Evolutionary conservation across 495 filamentous ascomycete species (phyloP).

Genomic region (Aspergillus saccharolyticus): DNA sequence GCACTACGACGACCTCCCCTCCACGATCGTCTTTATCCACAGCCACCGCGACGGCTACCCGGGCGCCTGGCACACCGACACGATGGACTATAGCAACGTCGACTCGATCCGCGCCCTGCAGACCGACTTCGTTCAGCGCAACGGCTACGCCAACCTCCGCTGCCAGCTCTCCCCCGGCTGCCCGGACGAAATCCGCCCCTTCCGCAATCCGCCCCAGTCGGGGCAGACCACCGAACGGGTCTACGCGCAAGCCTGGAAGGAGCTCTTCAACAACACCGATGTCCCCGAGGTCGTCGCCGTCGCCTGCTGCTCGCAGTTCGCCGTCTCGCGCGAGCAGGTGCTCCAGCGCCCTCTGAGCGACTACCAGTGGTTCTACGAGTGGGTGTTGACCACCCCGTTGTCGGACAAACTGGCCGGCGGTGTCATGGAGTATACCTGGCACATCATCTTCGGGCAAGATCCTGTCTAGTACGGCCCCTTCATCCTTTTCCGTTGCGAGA

Average conservation of each 20-base stretch:
- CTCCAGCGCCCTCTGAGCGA: slow-evolving; percentile 42
- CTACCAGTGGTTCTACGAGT: slow-evolving; percentile 54
- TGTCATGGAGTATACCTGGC: slow-evolving; percentile 52
- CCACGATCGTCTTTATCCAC: slow-evolving; percentile 41
- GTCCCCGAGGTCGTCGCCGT: slow-evolving; percentile 46
- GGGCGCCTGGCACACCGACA: slow-evolving; percentile 45
- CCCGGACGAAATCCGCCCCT: slow-evolving; percentile 38
- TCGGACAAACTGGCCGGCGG: slow-evolving; percentile 41
- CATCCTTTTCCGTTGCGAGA: not conserved
- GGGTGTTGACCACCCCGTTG: slow-evolving; percentile 50
- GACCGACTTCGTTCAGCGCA: slow-evolving; percentile 28
- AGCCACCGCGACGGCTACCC: slow-evolving; percentile 37
- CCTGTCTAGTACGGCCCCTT: slow-evolving; percentile 41
- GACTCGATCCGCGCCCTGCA: slow-evolving; percentile 37
- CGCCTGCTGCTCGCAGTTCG: slow-evolving; percentile 67
- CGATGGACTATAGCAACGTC: slow-evolving; percentile 40
- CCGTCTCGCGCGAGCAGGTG: slow-evolving; percentile 53
- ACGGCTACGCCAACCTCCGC: slow-evolving; percentile 41
- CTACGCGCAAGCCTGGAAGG: slow-evolving; percentile 40
- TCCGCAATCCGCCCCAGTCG: slow-evolving; percentile 40
- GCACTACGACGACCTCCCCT: slow-evolving; percentile 42
- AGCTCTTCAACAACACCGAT: slow-evolving; percentile 37
- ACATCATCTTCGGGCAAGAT: slow-evolving; percentile 50
- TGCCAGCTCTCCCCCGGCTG: slow-evolving; percentile 40
- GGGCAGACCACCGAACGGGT: slow-evolving; percentile 47